phyloP scores from a whole-genome alignment of 1,284 basidiomycete species.

The Trametes pubescens region DNA sequence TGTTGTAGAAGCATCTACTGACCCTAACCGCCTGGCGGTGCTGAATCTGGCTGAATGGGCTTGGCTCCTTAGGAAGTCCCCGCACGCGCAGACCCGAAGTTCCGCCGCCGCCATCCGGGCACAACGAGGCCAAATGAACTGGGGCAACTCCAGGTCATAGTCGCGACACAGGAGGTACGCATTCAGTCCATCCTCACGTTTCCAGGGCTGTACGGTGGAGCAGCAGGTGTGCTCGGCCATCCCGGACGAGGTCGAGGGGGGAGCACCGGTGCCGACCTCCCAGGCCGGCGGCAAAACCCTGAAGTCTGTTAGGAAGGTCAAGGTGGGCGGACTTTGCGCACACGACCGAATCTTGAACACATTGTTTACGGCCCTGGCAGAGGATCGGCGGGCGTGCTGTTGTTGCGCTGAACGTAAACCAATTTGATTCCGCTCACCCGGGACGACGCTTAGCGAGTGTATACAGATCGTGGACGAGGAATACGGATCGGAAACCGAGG shows the following conservation, averaged over 20 bases:
- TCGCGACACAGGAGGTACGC: slow-evolving; percentile 15
- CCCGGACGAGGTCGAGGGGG: slow-evolving; percentile 1
- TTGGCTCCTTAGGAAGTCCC: slow-evolving; percentile 5
- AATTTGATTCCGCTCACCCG: background rate
- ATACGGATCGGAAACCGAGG: slow-evolving; percentile 21
- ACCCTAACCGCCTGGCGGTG: background rate
- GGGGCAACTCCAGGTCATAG: slow-evolving; percentile 3
- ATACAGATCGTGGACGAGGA: slow-evolving; percentile 13
- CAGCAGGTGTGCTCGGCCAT: slow-evolving; percentile 7
- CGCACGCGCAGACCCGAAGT: slow-evolving; percentile 13
- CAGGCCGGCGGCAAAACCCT: slow-evolving; percentile 14
- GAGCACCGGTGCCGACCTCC: background rate
- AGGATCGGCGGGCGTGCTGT: slow-evolving; percentile 18
- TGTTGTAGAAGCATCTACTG: slow-evolving; percentile 1
- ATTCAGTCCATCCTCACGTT: slow-evolving; percentile 5
- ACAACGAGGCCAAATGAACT: slow-evolving; percentile 11
- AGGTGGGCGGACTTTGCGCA: slow-evolving; percentile 10
- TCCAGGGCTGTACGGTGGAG: background rate
- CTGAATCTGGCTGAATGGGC: background rate
- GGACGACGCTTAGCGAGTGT: slow-evolving; percentile 7
- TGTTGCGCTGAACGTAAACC: slow-evolving; percentile 13
- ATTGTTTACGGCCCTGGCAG: slow-evolving; percentile 5
- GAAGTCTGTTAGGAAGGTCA: slow-evolving; percentile 16
- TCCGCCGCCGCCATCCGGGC: slow-evolving; percentile 15
- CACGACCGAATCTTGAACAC: background rate